Base-by-base conservation (phyloP, 208 protist species). In the Leishmania tarentolae region DNA sequence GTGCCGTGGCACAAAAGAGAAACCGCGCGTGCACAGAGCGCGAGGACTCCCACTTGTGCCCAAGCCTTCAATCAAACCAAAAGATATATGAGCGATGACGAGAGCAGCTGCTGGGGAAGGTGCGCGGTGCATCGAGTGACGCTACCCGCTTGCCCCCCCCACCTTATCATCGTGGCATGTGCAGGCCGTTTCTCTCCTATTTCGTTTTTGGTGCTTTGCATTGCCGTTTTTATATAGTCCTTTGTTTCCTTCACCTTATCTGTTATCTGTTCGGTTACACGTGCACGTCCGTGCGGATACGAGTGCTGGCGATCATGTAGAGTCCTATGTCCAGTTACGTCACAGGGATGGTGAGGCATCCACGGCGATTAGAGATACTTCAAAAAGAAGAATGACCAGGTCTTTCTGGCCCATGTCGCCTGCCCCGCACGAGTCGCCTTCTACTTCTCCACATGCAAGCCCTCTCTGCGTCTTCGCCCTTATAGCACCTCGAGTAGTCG, bases 191-290 rank as follows among this genome's bases (percentile, higher is more conserved):
- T 66, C 59, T 1, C 59, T n/a, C 19, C n/a, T 37, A 8, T 2
- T 6, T 40, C n/a, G 4, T 40, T 19, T 28, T 44, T 2, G 37
- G 37, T 21, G 1, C 31, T 13, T 44, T 70, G 13, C 46, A 19
- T 44, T 46, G 15, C 31, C 13, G 3, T 66, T 79, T 75, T 21
- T 40, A 46, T 21, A n/a, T 19, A 42, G 63, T 40, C 68, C 69
- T 19, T 70, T 50, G 11, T 65, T 44, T 37, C 19, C 19, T 72
- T 75, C 42, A 47, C 35, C n/a, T 77, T 78, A 46, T 71, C 65
- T 37, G 77, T 84, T 69, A 52, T 59, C 56, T 80, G 17, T 52
- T 31, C 47, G 50, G 28, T 47, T 35, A 6, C 31, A 40, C 65
- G 65, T 70, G 37, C 65, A 70, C 37, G 37, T 44, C 37, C 19